These are phyloP conservation scores for Cyberlindnera veronae DNA, from an alignment of 805 yeast species.

Conservation along the genomic window DNA sequence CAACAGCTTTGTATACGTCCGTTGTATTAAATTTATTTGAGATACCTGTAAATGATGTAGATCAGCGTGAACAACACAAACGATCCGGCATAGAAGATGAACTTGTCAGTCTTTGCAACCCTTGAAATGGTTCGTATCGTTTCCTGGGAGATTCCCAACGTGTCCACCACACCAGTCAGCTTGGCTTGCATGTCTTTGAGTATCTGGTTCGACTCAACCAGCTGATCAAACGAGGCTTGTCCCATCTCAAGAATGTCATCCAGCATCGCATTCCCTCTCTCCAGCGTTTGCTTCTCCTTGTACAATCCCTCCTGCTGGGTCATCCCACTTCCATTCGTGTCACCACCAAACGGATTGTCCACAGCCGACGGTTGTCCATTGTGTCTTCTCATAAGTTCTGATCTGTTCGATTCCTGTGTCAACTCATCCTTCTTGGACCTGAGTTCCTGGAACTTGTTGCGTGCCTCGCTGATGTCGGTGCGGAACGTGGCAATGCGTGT, in stretches of 20 bases:
- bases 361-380: conserved; percentile 4
- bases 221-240: conserved; percentile 74
- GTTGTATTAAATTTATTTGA: too few species aligned
- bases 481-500: conserved; percentile 60
- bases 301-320: conserved; percentile 54
- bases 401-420: conserved; percentile 38
- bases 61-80: conserved; percentile 58
- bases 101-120: conserved; percentile 81
- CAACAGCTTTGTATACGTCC: too few species aligned
- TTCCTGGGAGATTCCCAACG: conserved; percentile 82
- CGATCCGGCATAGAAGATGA: conserved; percentile 79
- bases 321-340: background rate
- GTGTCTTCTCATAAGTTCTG: conserved; percentile 41
- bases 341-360: conserved; percentile 22
- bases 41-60: conserved; percentile 61
- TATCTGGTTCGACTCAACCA: conserved; percentile 79
- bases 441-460: conserved; percentile 32
- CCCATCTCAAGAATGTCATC: conserved; percentile 93
- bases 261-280: conserved; percentile 72
- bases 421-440: conserved; percentile 34
- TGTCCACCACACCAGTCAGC: conserved; percentile 65
- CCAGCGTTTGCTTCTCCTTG: conserved; percentile 62
- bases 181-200: conserved; percentile 43
- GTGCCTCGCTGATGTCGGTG: conserved; percentile 31
- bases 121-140: conserved; percentile 79